Evolutionary conservation across 805 yeast species (phyloP).

Genomic region (Torulaspora indica): DNA sequence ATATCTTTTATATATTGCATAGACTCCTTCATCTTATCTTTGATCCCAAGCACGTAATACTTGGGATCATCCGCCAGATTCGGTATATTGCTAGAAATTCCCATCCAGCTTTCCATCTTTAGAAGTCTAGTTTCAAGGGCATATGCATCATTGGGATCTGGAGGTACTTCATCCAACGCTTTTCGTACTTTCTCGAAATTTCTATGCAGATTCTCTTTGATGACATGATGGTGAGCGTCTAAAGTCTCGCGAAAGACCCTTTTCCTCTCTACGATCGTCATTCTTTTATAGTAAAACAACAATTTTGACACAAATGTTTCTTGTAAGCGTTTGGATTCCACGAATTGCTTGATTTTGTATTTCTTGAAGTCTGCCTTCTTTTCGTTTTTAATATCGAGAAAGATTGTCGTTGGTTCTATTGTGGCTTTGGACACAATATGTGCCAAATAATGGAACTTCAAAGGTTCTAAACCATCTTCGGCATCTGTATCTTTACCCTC

Average conservation of each 20-base stretch:
- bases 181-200: conserved; percentile 5
- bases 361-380: conserved; percentile 26
- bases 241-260: conserved; percentile 17
- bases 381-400: conserved; percentile 25
- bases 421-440: conserved; percentile 30
- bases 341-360: conserved; percentile 21
- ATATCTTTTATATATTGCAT: conserved; percentile 10
- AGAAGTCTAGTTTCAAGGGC: conserved; percentile 25
- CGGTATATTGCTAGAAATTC: conserved; percentile 10
- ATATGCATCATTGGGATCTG: conserved; percentile 13
- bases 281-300: conserved; percentile 29
- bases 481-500: conserved; percentile 9
- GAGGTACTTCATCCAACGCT: conserved; percentile 2
- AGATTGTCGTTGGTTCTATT: conserved; percentile 23
- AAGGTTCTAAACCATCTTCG: conserved; percentile 24
- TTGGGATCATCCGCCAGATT: conserved; percentile 15
- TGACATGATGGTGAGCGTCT: conserved; percentile 4
- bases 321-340: conserved; percentile 24
- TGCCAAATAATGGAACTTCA: conserved; percentile 32
- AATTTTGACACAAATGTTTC: conserved; percentile 25
- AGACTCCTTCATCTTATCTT: conserved; percentile 21
- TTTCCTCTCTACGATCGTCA: conserved; percentile 17
- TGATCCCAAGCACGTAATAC: conserved; percentile 30
- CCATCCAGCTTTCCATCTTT: conserved; percentile 21
- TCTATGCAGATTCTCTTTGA: conserved; percentile 5